Conservation (phyloP, 768 basidiomycete genomes). For the Hebeloma cylindrosporum region DNA sequence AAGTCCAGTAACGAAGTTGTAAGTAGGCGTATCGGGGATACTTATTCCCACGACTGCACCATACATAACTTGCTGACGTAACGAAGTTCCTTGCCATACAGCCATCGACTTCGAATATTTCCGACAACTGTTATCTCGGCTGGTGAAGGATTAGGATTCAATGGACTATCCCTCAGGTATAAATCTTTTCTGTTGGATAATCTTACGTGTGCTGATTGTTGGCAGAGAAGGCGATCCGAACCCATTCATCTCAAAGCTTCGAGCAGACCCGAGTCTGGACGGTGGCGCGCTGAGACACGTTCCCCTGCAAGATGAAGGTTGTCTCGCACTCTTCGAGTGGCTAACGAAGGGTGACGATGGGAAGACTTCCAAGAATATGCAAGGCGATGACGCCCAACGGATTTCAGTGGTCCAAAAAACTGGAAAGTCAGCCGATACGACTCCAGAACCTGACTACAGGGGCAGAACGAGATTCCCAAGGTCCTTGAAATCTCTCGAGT, state of each 20-base stretch:
- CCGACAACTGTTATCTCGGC: no score
- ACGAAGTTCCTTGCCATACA: no score
- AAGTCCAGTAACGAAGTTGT: no score
- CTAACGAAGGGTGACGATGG: background rate
- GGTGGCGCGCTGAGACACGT: background rate
- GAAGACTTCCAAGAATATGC: background rate
- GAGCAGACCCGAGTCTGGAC: background rate
- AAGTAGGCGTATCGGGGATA: no score
- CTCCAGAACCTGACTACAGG: background rate
- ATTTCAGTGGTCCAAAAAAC: background rate
- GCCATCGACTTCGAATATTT: no score
- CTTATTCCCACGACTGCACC: no score
- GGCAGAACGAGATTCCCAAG: slow-evolving; percentile 5
- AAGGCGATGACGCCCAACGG: background rate
- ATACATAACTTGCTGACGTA: no score
- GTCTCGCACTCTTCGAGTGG: slow-evolving; percentile 10
- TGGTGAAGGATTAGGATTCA: no score
- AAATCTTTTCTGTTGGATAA: no score
- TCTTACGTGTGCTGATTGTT: no score
- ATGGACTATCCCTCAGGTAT: no score
- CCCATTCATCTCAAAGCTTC: background rate
- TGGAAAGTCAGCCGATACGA: background rate
- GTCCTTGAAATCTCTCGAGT: slow-evolving; percentile 6
- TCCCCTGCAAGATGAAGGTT: slow-evolving; percentile 2
- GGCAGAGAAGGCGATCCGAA: slow-evolving; percentile 4